Conservation (phyloP, 345 rosid species). For the Barbarea vulgaris region DNA sequence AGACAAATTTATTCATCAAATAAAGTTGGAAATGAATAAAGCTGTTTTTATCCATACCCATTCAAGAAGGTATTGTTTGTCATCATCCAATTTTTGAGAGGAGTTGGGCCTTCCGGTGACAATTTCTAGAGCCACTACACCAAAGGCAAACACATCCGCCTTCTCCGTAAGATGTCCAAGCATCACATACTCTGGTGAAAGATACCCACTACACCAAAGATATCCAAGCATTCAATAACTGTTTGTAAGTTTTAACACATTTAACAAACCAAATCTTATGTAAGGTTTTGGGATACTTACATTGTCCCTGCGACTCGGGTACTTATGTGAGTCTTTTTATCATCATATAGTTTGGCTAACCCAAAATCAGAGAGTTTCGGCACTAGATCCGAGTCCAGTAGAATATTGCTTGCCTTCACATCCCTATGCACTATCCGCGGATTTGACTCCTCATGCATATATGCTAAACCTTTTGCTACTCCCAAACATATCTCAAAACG, state of each 20-base stretch:
- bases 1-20: background rate
- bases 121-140: conserved; percentile 63
- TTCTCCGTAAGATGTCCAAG: conserved; percentile 75
- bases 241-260: background rate
- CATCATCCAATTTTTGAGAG: conserved; percentile 47
- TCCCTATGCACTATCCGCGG: conserved; percentile 52
- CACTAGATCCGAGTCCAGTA: conserved; percentile 55
- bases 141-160: conserved; percentile 70
- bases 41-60: conserved; percentile 42
- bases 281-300: conserved; percentile 32
- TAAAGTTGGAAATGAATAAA: too few species aligned
- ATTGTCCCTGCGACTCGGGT: conserved; percentile 51
- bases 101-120: conserved; percentile 72
- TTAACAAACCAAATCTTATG: conserved; percentile 1
- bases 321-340: conserved; percentile 51
- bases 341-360: conserved; percentile 50
- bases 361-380: conserved; percentile 55
- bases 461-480: conserved; percentile 43
- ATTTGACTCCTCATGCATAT: conserved; percentile 49
- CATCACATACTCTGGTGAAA: conserved; percentile 81
- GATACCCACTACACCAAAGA: conserved; percentile 56
- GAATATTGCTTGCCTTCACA: conserved; percentile 62
- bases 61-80: conserved; percentile 66
- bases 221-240: background rate
- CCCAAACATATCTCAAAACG: conserved; percentile 45